These are phyloP conservation scores for Salinomyces thailandicus DNA, from an alignment of 2,329 filamentous ascomycete genomes.

Conservation along the genomic window DNA sequence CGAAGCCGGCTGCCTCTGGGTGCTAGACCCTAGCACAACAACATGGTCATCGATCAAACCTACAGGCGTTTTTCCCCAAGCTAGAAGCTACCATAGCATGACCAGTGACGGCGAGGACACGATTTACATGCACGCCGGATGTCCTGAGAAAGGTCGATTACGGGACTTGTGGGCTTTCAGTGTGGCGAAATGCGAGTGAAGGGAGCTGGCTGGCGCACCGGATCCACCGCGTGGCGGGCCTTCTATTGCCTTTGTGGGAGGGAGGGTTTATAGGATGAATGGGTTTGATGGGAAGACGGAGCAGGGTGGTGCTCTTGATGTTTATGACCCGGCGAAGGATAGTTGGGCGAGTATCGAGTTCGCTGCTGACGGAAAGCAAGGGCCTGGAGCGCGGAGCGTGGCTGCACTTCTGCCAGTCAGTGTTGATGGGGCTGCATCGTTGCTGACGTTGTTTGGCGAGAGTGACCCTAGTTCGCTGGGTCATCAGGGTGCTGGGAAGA, in stretches of 20 bases:
- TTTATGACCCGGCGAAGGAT: slow-evolving; percentile 35
- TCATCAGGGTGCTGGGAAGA: slow-evolving; percentile 47
- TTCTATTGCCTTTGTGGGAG: slow-evolving; percentile 53
- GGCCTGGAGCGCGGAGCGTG: slow-evolving; percentile 43
- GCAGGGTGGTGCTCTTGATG: slow-evolving; percentile 61
- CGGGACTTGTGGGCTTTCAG: slow-evolving; percentile 72
- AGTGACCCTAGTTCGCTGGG: slow-evolving; percentile 43
- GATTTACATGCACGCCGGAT: slow-evolving; percentile 71
- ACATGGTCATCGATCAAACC: slow-evolving; percentile 58
- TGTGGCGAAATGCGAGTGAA: slow-evolving; percentile 54
- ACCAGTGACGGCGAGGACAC: slow-evolving; percentile 52
- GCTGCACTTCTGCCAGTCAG: slow-evolving; percentile 34
- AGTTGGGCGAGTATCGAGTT: slow-evolving; percentile 33
- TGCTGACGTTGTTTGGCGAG: slow-evolving; percentile 46
- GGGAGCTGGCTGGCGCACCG: slow-evolving; percentile 55
- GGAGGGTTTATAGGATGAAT: slow-evolving; percentile 65
- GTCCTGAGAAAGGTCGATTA: slow-evolving; percentile 51
- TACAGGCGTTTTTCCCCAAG: slow-evolving; percentile 41
- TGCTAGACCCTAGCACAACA: slow-evolving; percentile 55
- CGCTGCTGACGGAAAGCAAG: slow-evolving; percentile 33
- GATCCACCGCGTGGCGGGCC: slow-evolving; percentile 56
- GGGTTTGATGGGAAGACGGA: slow-evolving; percentile 64
- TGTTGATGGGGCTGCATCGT: slow-evolving; percentile 25
- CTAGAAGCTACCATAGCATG: slow-evolving; percentile 62
- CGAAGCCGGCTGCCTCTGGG: slow-evolving; percentile 65